These are phyloP conservation scores for Hymenotorrendiella dingleyae DNA, from an alignment of 2,329 filamentous ascomycete genomes.

Conservation along the genomic window DNA sequence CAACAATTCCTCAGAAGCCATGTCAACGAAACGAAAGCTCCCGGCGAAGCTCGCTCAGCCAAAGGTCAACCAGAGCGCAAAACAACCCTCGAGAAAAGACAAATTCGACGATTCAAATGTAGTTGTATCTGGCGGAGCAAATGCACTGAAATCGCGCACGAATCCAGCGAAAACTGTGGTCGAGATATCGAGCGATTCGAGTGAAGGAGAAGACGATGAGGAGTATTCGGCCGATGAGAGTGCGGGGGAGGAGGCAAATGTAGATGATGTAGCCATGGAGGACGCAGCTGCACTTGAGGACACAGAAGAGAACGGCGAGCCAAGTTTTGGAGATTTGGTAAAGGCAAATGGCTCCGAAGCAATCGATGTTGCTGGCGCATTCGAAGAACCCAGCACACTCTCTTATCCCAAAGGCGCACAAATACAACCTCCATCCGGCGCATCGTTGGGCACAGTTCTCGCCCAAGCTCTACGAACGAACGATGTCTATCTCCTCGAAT, in stretches of 20 bases:
- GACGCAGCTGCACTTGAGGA: conserved; percentile 34
- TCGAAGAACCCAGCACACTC: conserved; percentile 34
- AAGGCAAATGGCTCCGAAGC: conserved; percentile 62
- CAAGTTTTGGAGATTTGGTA: conserved; percentile 83
- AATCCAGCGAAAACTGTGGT: conserved; percentile 34
- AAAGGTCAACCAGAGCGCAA: conserved; percentile 47
- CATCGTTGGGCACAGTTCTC: conserved; percentile 87
- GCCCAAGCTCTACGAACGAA: conserved; percentile 90
- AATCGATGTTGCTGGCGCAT: conserved; percentile 67
- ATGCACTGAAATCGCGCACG: conserved; percentile 17
- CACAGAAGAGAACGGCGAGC: conserved; percentile 35
- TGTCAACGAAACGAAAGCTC: conserved; percentile 58
- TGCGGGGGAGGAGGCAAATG: conserved; percentile 40
- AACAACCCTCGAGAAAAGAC: conserved; percentile 41
- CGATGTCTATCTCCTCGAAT: conserved; percentile 83
- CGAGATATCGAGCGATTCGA: conserved; percentile 52
- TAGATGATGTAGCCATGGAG: conserved; percentile 31
- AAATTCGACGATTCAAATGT: conserved; percentile 54
- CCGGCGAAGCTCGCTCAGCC: conserved; percentile 52
- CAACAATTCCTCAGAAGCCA: background rate
- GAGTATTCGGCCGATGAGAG: conserved; percentile 41
- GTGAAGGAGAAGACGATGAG: conserved; percentile 43
- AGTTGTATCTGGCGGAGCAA: conserved; percentile 38
- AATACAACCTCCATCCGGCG: conserved; percentile 51
- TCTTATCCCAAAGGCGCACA: conserved; percentile 21